A percentile compares a stretch with the other conserved stretches of the same genome.
Conservation (phyloP, 371 early-diverging fungal species). For the Mortierella sp. region DNA sequence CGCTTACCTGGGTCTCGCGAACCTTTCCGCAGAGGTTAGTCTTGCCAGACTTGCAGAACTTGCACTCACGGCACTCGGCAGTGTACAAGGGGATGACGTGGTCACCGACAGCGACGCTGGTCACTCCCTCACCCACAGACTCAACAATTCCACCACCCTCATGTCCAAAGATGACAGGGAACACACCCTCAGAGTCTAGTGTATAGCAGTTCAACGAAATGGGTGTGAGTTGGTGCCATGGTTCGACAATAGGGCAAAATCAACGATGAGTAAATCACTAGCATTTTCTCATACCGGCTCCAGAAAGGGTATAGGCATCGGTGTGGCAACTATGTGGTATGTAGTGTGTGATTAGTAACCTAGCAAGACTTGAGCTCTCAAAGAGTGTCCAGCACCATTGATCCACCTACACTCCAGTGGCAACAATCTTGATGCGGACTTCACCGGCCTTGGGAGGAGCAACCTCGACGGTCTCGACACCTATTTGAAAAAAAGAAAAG, state of each 20-base stretch:
- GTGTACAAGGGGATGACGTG: slow-evolving; percentile 97
- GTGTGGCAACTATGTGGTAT: slow-evolving; percentile 84
- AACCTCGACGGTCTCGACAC: slow-evolving; percentile 91
- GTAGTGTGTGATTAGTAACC: no score
- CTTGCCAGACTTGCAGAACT: slow-evolving; percentile 95
- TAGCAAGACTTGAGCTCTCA: no score
- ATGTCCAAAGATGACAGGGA: slow-evolving; percentile 95
- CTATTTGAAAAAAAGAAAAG: slow-evolving; percentile 54
- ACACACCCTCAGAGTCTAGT: slow-evolving; percentile 88
- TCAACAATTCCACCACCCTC: slow-evolving; percentile 97
- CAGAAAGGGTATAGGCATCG: slow-evolving; percentile 94
- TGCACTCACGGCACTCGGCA: slow-evolving; percentile 93
- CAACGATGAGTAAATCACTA: not conserved
- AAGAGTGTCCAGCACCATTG: not conserved
- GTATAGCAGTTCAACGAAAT: not conserved
- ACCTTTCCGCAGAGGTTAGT: slow-evolving; percentile 95
- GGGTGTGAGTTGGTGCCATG: no score
- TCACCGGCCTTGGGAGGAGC: slow-evolving; percentile 95
- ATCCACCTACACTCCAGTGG: slow-evolving; percentile 83
- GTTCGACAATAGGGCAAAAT: slow-evolving; percentile 25
- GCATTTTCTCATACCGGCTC: slow-evolving; percentile 65
- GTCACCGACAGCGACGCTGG: slow-evolving; percentile 89
- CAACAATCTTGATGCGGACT: slow-evolving; percentile 92
- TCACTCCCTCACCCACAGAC: slow-evolving; percentile 96
- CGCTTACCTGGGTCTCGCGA: slow-evolving; percentile 86